Conservation (phyloP, 2,329 filamentous ascomycete species). For the Beauveria scarabaeidicola region DNA sequence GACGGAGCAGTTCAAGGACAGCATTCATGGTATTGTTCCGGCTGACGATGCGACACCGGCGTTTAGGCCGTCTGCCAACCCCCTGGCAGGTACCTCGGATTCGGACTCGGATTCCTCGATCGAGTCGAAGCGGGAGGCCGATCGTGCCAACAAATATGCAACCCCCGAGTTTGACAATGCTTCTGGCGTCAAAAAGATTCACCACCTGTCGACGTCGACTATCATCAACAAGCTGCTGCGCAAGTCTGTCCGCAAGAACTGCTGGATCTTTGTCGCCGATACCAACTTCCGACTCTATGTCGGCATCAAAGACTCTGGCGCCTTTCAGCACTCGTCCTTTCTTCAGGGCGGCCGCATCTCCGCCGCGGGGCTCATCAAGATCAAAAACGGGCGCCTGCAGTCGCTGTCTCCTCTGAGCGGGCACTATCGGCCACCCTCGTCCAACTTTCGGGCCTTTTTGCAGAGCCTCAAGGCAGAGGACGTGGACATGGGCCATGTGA, state of each 20-base stretch:
- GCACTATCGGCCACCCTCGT: constrained; percentile 76
- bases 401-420: constrained; percentile 65
- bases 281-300: constrained; percentile 79
- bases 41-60: constrained; percentile 50
- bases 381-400: constrained; percentile 70
- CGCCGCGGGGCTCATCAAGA: constrained; percentile 75
- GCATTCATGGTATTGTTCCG: constrained; percentile 63
- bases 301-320: constrained; percentile 79
- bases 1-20: constrained; percentile 66
- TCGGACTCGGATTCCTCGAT: constrained; percentile 31
- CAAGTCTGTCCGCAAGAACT: constrained; percentile 74
- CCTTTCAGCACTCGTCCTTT: constrained; percentile 88
- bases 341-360: constrained; percentile 74
- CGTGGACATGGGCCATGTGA: constrained; percentile 71
- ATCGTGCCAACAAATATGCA: constrained; percentile 55
- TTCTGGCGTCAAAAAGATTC: constrained; percentile 44
- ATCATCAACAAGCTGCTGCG: constrained; percentile 72
- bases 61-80: constrained; percentile 27
- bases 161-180: constrained; percentile 54
- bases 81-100: constrained; percentile 16
- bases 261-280: constrained; percentile 90
- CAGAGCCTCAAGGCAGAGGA: constrained; percentile 61
- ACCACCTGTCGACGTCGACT: constrained; percentile 60
- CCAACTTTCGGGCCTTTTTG: constrained; percentile 77
- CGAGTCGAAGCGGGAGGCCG: constrained; percentile 45